phyloP scores from a whole-genome alignment of 306 rosid genomes.

The Pyrus betulifolia region DNA sequence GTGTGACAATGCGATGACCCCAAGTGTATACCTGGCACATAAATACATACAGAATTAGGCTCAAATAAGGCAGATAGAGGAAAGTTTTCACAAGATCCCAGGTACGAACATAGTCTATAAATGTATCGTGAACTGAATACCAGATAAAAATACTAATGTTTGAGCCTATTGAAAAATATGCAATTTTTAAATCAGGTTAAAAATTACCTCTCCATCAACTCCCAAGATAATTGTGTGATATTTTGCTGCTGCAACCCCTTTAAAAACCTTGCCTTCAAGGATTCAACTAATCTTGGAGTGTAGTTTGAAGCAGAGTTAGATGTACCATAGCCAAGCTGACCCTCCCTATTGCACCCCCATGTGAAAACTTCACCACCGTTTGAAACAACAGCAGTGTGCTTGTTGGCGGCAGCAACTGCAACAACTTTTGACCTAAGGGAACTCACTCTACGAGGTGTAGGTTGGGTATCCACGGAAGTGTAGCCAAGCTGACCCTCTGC shows the following conservation, averaged over 20 bases:
- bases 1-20: slow-evolving; percentile 94
- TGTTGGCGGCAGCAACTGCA: slow-evolving; percentile 92
- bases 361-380: slow-evolving; percentile 85
- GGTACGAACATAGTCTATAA: background rate
- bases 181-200: background rate
- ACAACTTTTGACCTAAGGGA: slow-evolving; percentile 67
- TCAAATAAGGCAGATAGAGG: background rate
- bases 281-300: slow-evolving; percentile 84
- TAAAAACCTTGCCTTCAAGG: slow-evolving; percentile 77
- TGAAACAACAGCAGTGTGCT: slow-evolving; percentile 91
- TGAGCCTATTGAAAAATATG: background rate
- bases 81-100: background rate
- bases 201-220: slow-evolving; percentile 88
- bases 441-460: slow-evolving; percentile 90
- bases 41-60: background rate
- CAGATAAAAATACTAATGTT: background rate
- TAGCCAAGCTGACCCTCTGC: slow-evolving; percentile 99
- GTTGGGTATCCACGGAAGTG: slow-evolving; percentile 89
- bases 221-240: slow-evolving; percentile 87
- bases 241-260: slow-evolving; percentile 73
- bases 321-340: slow-evolving; percentile 97
- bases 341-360: slow-evolving; percentile 95
- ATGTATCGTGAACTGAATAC: background rate
- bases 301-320: slow-evolving; percentile 96
- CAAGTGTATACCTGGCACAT: slow-evolving; percentile 82